Base-by-base conservation (phyloP, 2,329 filamentous ascomycete genomes). In the Aspergillus transmontanensis region DNA sequence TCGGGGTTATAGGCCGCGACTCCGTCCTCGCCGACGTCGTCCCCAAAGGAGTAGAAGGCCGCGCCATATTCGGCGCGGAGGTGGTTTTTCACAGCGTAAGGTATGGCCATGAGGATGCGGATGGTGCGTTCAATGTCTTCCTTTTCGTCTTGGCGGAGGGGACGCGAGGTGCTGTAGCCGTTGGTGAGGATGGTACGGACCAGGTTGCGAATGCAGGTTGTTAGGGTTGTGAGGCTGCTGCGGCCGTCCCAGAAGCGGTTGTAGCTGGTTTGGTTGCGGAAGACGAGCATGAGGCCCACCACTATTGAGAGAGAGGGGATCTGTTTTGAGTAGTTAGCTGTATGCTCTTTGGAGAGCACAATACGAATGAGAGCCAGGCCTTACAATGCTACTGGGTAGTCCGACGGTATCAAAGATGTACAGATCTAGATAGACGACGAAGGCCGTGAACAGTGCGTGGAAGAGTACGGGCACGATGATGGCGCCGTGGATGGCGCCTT, bases 241-340 rank as follows among this genome's bases (percentile, higher is more conserved):
- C 86, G 78, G 5, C 85, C 86, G 3, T 84, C 84, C 87, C 87
- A 89, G 78, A 89, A 89, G 2, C 87, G 81, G 68, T 88, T 87
- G 76, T 89, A 89, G 59, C 82, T 85, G 3, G 87, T 89, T 67
- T 84, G 82, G 69, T 90, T 89, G 43, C 87, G 83, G 77, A 90
- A 89, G 32, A 90, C 87, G 61, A 90, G 85, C 83, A 90, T 89
- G 46, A 90, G 74, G 69, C 87, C 87, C 2, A 90, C 87, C 57
- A 90, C 87, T 61, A 90, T 90, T 39, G 84, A 87, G 1, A 90
- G 78, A 16, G 83, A 86, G 2, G 87, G 87, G 51, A 89, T 84
- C 82, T 84, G 65, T 26, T 21, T 39, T 39, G 11, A 9, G 30
- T 14, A 9, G 36, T 55, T 36, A 59, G 41, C 11, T 21, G 12